phyloP scores from a whole-genome alignment of 2,329 filamentous ascomycete species.

The Colletotrichum cordylinicola region DNA sequence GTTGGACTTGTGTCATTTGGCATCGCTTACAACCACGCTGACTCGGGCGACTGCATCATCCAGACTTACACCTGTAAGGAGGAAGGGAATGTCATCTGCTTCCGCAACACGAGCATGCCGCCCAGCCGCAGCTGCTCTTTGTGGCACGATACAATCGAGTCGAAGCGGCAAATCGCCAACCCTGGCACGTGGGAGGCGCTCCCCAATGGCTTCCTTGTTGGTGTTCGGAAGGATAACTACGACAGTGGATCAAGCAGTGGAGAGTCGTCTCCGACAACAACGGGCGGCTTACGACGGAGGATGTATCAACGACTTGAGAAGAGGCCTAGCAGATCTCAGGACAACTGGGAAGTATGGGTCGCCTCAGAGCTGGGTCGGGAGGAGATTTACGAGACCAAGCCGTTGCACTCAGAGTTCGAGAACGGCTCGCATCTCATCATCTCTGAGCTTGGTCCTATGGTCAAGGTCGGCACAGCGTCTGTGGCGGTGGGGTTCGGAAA shows the following conservation, averaged over 20 bases:
- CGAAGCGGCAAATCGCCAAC: constrained; percentile 59
- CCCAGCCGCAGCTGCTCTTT: constrained; percentile 50
- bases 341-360: constrained; percentile 62
- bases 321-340: constrained; percentile 27
- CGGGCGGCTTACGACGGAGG: constrained; percentile 33
- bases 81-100: constrained; percentile 62
- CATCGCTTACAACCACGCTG: constrained; percentile 65
- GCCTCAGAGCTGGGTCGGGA: constrained; percentile 50
- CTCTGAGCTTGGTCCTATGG: constrained; percentile 68
- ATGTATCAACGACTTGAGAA: constrained; percentile 28
- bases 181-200: constrained; percentile 72
- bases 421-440: constrained; percentile 65
- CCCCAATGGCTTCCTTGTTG: constrained; percentile 65
- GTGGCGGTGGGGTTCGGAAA: constrained; percentile 77
- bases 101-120: constrained; percentile 49
- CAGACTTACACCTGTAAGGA: constrained; percentile 65
- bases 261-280: constrained; percentile 23
- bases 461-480: constrained; percentile 65
- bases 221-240: constrained; percentile 57
- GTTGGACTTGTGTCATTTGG: constrained; percentile 67
- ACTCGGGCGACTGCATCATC: constrained; percentile 67
- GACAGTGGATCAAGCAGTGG: constrained; percentile 26
- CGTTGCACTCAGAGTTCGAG: constrained; percentile 46
- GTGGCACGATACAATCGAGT: constrained; percentile 58
- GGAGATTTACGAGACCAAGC: constrained; percentile 50